Conservation (phyloP, 1,284 basidiomycete genomes). For the Coniferiporia weirii region DNA sequence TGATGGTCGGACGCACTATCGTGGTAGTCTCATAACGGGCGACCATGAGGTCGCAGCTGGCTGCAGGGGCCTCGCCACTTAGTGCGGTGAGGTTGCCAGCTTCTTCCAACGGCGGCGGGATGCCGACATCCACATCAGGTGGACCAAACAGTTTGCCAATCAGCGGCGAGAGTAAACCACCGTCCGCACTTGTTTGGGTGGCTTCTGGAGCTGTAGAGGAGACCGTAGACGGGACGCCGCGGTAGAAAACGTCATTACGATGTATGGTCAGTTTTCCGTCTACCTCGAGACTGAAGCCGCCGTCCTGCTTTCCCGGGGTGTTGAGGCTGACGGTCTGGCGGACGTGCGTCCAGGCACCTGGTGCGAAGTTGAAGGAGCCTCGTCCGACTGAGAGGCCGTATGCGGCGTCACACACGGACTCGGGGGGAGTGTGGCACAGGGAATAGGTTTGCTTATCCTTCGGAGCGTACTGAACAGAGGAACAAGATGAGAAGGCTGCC, state of each 20-base stretch:
- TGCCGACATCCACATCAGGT: neutral
- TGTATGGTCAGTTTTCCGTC: conserved; percentile 38
- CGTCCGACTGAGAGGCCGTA: conserved; percentile 74
- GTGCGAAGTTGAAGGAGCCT: conserved; percentile 62
- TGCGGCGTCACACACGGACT: conserved; percentile 53
- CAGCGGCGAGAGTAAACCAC: conserved; percentile 5
- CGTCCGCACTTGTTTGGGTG: conserved; percentile 1
- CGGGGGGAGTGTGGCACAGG: conserved; percentile 50
- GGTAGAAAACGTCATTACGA: conserved; percentile 55
- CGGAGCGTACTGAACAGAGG: conserved; percentile 29
- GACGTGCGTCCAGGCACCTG: conserved; percentile 64
- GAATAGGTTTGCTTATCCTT: conserved; percentile 42
- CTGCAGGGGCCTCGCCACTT: neutral
- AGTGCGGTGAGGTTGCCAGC: neutral
- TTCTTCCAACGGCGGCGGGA: neutral
- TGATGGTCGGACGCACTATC: conserved; percentile 1
- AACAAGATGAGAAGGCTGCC: neutral
- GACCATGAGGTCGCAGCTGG: neutral
- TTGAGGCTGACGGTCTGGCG: conserved; percentile 62
- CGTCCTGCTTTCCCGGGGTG: conserved; percentile 57
- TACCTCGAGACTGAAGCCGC: conserved; percentile 34
- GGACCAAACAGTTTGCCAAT: conserved; percentile 3
- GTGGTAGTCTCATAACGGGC: neutral
- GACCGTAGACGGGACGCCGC: conserved; percentile 33
- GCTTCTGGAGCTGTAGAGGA: conserved; percentile 11